phyloP scores from a whole-genome alignment of 345 rosid species.

The Physaria fendleri region DNA sequence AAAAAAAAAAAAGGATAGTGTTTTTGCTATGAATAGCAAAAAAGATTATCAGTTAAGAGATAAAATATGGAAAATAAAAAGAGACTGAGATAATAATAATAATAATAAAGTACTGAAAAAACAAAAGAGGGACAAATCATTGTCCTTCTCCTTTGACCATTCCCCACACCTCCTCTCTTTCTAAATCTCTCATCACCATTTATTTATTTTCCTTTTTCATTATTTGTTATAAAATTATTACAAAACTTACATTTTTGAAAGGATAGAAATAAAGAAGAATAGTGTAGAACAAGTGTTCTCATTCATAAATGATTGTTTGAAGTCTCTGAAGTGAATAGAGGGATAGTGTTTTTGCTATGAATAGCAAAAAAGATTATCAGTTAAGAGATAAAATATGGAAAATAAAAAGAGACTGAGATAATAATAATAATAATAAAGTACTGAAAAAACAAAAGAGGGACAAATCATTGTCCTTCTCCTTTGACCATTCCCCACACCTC shows the following conservation, averaged over 20 bases:
- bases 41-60: slow-evolving; percentile 4
- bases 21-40: slow-evolving; percentile 24
- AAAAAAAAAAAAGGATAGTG: too few species aligned
- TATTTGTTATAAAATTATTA: neutral
- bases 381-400: slow-evolving; percentile 19
- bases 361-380: slow-evolving; percentile 14
- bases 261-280: neutral
- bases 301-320: slow-evolving; percentile 25
- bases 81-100: slow-evolving; percentile 19
- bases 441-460: slow-evolving; percentile 19
- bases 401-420: slow-evolving; percentile 18
- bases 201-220: neutral
- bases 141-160: slow-evolving; percentile 30
- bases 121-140: slow-evolving; percentile 26
- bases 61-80: slow-evolving; percentile 21
- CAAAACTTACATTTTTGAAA: neutral
- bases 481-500: slow-evolving; percentile 25
- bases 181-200: neutral
- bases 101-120: slow-evolving; percentile 18
- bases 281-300: neutral
- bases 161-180: slow-evolving; percentile 5
- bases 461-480: slow-evolving; percentile 29
- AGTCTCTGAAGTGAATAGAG: slow-evolving; percentile 7
- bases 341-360: slow-evolving; percentile 21
- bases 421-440: too few species aligned